These are phyloP conservation scores for Coriolopsis trogii DNA, from an alignment of 1,284 basidiomycete species.

Conservation along the genomic window DNA sequence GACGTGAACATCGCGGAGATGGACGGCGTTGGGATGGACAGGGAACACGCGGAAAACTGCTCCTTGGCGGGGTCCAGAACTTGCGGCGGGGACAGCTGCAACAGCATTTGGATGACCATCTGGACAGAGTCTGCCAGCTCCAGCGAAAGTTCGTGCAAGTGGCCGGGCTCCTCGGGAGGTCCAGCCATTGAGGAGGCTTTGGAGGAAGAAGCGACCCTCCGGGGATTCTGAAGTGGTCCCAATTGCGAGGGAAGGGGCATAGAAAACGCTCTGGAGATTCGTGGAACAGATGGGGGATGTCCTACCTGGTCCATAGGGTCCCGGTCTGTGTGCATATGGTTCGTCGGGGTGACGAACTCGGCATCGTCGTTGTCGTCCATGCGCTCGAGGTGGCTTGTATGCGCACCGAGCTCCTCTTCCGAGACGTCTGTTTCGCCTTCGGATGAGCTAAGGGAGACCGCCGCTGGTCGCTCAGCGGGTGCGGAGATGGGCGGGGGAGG, in stretches of 20 bases:
- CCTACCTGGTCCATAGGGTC: slow-evolving; percentile 37
- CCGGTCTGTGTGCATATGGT: slow-evolving; percentile 36
- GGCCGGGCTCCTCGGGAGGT: slow-evolving; percentile 39
- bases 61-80: slow-evolving; percentile 91
- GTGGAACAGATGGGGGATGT: slow-evolving; percentile 40
- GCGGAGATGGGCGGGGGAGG: slow-evolving; percentile 38
- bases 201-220: slow-evolving; percentile 36
- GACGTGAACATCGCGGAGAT: slow-evolving; percentile 87
- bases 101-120: slow-evolving; percentile 84
- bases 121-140: slow-evolving; percentile 90
- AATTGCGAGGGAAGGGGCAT: slow-evolving; percentile 74
- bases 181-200: slow-evolving; percentile 21
- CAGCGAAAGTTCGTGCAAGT: slow-evolving; percentile 67
- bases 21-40: slow-evolving; percentile 84
- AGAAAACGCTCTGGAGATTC: slow-evolving; percentile 69
- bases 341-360: slow-evolving; percentile 40
- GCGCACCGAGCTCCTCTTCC: slow-evolving; percentile 40
- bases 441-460: slow-evolving; percentile 44
- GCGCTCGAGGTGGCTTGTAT: slow-evolving; percentile 29
- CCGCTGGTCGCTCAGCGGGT: slow-evolving; percentile 38
- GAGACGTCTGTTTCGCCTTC: slow-evolving; percentile 53
- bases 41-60: slow-evolving; percentile 84
- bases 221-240: slow-evolving; percentile 66
- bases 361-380: slow-evolving; percentile 33
- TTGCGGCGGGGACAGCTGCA: slow-evolving; percentile 86